A percentile compares a stretch with the other conserved stretches of the same genome.
phyloP scores from a whole-genome alignment of 108 stramenopile genomes.

The Pseudonitzschia pungens region DNA sequence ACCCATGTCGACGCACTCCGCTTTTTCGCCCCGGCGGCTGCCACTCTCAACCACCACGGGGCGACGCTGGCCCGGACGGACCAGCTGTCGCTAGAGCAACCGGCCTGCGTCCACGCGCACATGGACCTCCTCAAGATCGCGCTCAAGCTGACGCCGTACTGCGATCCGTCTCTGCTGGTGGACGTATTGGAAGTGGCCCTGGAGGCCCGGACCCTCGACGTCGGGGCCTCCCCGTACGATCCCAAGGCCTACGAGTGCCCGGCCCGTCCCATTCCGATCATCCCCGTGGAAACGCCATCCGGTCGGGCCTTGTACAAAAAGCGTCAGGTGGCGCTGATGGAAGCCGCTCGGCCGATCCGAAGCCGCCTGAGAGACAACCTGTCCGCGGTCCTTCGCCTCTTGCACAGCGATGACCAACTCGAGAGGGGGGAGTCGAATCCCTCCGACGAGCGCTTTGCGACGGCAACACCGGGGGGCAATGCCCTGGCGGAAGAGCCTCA shows the following conservation, averaged over 20 bases:
- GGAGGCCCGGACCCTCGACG: conserved; percentile 79
- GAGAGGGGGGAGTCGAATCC: not conserved
- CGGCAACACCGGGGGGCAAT: conserved; percentile 44
- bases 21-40: conserved; percentile 89
- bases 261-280: conserved; percentile 31
- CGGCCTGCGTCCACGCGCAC: conserved; percentile 89
- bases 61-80: conserved; percentile 48
- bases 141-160: conserved; percentile 71
- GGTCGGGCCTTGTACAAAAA: conserved; percentile 75
- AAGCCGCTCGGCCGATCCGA: conserved; percentile 54
- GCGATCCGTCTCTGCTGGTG: conserved; percentile 54
- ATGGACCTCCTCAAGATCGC: conserved; percentile 95
- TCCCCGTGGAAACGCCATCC: conserved; percentile 83
- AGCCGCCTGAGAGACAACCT: conserved; percentile 45
- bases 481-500: conserved; percentile 52
- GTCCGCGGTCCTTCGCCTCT: conserved; percentile 45
- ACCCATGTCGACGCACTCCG: conserved; percentile 94
- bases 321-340: conserved; percentile 59
- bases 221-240: conserved; percentile 93
- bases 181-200: conserved; percentile 70
- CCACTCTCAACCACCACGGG: conserved; percentile 71
- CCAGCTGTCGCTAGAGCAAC: conserved; percentile 54
- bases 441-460: conserved; percentile 41
- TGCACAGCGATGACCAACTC: conserved; percentile 41
- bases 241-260: conserved; percentile 45